phyloP scores from a whole-genome alignment of 768 basidiomycete species.

The Collybiopsis luxurians region DNA sequence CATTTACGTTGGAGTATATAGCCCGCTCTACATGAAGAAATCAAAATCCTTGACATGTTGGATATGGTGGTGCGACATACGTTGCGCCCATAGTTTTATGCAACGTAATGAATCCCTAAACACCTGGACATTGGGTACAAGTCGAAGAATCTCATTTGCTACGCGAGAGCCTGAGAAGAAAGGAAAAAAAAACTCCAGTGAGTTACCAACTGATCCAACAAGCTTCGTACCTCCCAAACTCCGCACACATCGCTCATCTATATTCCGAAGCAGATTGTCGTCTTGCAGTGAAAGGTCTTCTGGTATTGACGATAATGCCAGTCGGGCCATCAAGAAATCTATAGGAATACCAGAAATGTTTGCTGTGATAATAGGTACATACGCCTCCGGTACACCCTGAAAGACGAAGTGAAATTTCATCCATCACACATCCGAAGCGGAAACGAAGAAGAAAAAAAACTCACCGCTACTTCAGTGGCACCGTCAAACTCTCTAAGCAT shows the following conservation, averaged over 20 bases:
- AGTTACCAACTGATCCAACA: background rate
- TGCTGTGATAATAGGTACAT: conserved; percentile 91
- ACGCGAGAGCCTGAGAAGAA: conserved; percentile 77
- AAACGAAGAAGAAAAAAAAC: conserved; percentile 28
- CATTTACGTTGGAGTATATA: conserved; percentile 97
- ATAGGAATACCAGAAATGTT: conserved; percentile 91
- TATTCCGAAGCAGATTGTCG: conserved; percentile 85
- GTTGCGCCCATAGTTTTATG: conserved; percentile 97
- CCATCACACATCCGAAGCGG: background rate
- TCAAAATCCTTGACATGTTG: background rate
- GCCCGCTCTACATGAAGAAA: conserved; percentile 71
- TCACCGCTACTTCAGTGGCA: conserved; percentile 84
- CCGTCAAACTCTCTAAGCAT: conserved; percentile 86
- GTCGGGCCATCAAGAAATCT: conserved; percentile 91
- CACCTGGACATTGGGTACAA: conserved; percentile 92
- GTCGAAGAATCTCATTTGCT: conserved; percentile 90
- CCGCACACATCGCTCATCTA: conserved; percentile 93
- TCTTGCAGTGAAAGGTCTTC: conserved; percentile 89
- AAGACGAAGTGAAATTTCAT: background rate
- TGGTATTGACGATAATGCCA: conserved; percentile 84
- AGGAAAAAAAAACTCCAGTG: background rate
- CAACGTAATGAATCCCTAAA: conserved; percentile 94
- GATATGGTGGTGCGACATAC: conserved; percentile 44
- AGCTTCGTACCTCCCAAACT: conserved; percentile 77
- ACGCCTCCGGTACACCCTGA: conserved; percentile 95